A percentile compares a stretch with the other conserved stretches of the same genome.
phyloP scores from a whole-genome alignment of 2,329 filamentous ascomycete genomes.

The Fragosphaeria purpurea region DNA sequence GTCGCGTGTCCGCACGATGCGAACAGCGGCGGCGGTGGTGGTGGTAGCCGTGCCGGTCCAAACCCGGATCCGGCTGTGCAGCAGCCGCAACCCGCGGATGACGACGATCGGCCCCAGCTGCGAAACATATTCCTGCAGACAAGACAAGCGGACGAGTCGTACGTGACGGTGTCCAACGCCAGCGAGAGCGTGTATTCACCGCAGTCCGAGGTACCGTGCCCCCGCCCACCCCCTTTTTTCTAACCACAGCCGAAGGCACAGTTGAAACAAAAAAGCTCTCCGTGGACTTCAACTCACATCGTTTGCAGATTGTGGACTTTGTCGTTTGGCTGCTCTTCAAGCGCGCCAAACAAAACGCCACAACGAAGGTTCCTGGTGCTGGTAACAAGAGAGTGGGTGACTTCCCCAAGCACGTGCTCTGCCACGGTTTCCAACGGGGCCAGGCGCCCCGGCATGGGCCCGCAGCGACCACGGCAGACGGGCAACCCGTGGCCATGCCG shows the following conservation, averaged over 20 bases:
- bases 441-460: conserved; percentile 6
- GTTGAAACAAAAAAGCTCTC: too few relatives aligned
- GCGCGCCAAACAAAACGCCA: conserved; percentile 33
- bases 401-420: conserved; percentile 43
- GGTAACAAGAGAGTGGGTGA: background rate
- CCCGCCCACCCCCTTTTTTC: conserved; percentile 5
- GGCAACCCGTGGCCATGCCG: background rate
- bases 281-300: background rate
- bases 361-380: conserved; percentile 36
- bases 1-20: conserved; percentile 42
- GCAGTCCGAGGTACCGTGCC: conserved; percentile 51
- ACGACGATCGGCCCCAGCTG: conserved; percentile 38
- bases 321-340: conserved; percentile 69
- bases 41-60: too few relatives aligned
- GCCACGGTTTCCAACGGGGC: conserved; percentile 64
- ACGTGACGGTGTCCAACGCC: conserved; percentile 40
- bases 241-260: too few relatives aligned
- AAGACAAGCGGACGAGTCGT: conserved; percentile 43
- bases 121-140: conserved; percentile 52
- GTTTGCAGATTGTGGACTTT: conserved; percentile 62
- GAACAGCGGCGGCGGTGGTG: background rate
- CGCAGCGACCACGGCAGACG: background rate
- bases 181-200: conserved; percentile 36
- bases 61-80: background rate
- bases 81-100: background rate